Percentiles rank a stretch among this genome's conserved stretches.
These are phyloP conservation scores for Termitomyces sp. DNA, from an alignment of 768 basidiomycete genomes.

Conservation along the genomic window DNA sequence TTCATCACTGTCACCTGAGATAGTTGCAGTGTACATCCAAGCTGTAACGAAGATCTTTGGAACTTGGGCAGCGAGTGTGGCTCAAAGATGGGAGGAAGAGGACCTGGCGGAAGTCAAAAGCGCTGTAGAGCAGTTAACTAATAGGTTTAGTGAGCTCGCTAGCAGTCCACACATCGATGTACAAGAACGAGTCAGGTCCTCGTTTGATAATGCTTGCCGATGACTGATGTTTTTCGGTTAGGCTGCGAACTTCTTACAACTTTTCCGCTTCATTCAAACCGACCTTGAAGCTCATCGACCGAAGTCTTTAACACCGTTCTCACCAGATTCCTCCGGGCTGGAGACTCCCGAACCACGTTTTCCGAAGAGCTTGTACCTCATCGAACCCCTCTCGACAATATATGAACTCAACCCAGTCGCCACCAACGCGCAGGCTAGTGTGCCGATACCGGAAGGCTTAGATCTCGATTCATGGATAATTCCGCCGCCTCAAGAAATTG, in stretches of 20 bases:
- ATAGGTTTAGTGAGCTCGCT: slow-evolving; percentile 53
- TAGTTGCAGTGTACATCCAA: slow-evolving; percentile 76
- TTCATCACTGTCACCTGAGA: slow-evolving; percentile 53
- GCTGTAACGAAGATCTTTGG: slow-evolving; percentile 85
- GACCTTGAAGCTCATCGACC: slow-evolving; percentile 59
- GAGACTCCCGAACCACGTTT: slow-evolving; percentile 45
- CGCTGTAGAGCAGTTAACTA: slow-evolving; percentile 56
- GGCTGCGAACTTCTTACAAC: slow-evolving; percentile 77
- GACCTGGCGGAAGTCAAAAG: slow-evolving; percentile 57
- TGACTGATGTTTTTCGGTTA: slow-evolving; percentile 21
- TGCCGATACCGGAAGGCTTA: slow-evolving; percentile 77
- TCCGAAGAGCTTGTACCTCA: slow-evolving; percentile 86
- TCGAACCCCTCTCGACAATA: slow-evolving; percentile 68
- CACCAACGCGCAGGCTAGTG: slow-evolving; percentile 68
- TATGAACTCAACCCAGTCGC: slow-evolving; percentile 89
- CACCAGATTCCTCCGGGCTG: slow-evolving; percentile 32
- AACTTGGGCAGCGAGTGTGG: slow-evolving; percentile 71
- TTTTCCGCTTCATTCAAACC: slow-evolving; percentile 71
- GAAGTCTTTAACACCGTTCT: slow-evolving; percentile 24
- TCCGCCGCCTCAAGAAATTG: slow-evolving; percentile 45
- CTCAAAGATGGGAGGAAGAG: slow-evolving; percentile 73
- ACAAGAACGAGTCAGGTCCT: slow-evolving; percentile 70
- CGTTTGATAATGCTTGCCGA: not conserved
- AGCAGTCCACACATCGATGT: slow-evolving; percentile 75
- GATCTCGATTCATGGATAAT: slow-evolving; percentile 87